Base-by-base conservation (phyloP, 805 yeast species). In the Saturnispora serradocipensis region DNA sequence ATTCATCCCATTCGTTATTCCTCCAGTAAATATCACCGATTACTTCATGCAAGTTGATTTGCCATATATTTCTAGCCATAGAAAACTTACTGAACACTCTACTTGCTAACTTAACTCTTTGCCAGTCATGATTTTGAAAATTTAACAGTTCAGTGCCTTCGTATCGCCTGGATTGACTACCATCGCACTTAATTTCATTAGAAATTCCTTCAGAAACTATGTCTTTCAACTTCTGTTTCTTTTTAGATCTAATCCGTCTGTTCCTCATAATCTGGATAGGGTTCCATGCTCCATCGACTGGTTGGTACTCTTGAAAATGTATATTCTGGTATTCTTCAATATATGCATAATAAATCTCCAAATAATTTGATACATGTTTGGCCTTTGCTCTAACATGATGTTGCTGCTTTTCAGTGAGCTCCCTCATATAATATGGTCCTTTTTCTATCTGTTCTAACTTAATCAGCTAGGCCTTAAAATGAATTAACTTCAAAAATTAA, bases 261-360 rank as follows among this genome's bases (percentile, higher is more conserved):
- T 88, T 84, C 52, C 97, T 69, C 27, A 88, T 79, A n/a, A 82
- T 75, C 65, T 87, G 96, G 43, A 88, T 68, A 3, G 96, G 96
- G 61, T 88, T 88, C 69, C 82, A 88, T 3, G 78, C 75, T 2
- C 84, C 86, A 51, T 82, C 88, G 3, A 84, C 76, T 2, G 77
- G 78, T 2, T 72, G 74, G 55, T 76, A 74, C 2, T 27, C 52
- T 4, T 48, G 55, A 59, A 56, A 61, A 45, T 58, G 58, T 54
- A 59, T 55, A 9, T 66, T 67, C 35, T 72, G 67, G 25, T 69
- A 67, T 52, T 74, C 65, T 55, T 75, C 79, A 28, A 81, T 54
- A 48, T 73, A 68, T 15, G 68, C 62, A 59, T 79, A 82, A 59
- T 77, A 80, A 53, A 74, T 66, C 28, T 75, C 77, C 9, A 82